Evolutionary conservation across 306 rosid genomes (phyloP).

Genomic region (Dalbergia oliveri): DNA sequence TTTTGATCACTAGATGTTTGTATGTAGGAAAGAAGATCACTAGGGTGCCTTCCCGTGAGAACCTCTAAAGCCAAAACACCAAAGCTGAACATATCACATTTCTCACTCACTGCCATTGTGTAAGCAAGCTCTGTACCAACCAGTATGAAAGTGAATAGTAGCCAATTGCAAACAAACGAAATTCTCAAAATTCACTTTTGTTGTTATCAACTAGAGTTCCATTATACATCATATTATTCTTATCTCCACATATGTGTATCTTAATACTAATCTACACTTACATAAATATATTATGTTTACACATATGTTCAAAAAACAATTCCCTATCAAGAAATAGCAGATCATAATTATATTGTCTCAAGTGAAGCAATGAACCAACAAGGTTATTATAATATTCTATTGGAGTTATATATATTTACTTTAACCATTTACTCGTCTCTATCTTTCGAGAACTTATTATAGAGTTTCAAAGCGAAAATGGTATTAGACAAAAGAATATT

Average conservation of each 20-base stretch:
- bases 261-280: too few species aligned
- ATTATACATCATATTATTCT: too few species aligned
- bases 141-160: background rate
- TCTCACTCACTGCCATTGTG: conserved; percentile 48
- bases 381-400: too few species aligned
- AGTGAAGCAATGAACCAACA: too few species aligned
- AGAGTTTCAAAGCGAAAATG: background rate
- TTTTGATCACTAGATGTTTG: conserved; percentile 23
- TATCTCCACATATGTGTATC: too few species aligned
- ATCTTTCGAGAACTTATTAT: background rate
- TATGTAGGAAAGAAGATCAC: conserved; percentile 51
- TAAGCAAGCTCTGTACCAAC: conserved; percentile 48
- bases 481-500: background rate
- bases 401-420: background rate
- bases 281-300: too few species aligned
- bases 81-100: conserved; percentile 55
- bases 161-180: background rate
- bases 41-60: conserved; percentile 50
- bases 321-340: too few species aligned
- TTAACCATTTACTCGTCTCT: background rate
- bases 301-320: too few species aligned
- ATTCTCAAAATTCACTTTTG: background rate
- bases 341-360: too few species aligned
- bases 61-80: conserved; percentile 51
- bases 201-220: background rate